Evolutionary conservation across 306 rosid genomes (phyloP), one percentile per base, ranked within the genome.

Genomic region (Prunus mume): DNA sequence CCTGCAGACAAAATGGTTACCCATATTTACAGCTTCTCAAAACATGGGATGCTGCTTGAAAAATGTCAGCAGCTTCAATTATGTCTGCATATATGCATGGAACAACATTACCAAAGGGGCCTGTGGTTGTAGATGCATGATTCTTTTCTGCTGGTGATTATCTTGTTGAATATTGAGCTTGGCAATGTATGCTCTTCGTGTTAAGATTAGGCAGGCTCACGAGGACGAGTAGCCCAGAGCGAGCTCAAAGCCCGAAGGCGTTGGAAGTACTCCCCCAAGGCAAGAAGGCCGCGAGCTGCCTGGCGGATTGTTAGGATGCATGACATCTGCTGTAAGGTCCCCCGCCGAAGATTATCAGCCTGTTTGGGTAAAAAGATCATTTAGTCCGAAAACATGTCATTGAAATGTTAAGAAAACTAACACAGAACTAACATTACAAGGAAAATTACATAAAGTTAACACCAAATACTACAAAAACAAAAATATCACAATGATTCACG

Each of bases 281-380:
- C 88, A 82, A 92, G 91, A 45, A 92, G 75, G 68, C 91, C 96
- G 50, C 86, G 85, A 45, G 92, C 97, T 25, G 88, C 82, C 80
- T 95, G 97, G 71, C 87, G 97, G 52, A 67, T 74, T 11, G 90
- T 85, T 5, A 95, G 91, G 81, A 95, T 89, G 79, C 89, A 83
- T 46, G 68, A 65, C 96, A 95, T 92, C 84, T 90, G 97, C 51
- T 78, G 91, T 82, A 95, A 79, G 5, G 93, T 82, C 85, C 85
- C 97, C 74, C 84, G 85, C 62, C 97, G 86, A 25, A 95, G 86
- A 88, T 92, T 88, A 83, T 95, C 98, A 27, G 93, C 98, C 97
- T 92, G 89, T 79, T 83, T 78, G 63, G 78, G 66, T 25, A 65
- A 65, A 61, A 34, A 46, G 9, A 68, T 17, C 61, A 56, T 57